Evolutionary conservation across 2,329 filamentous ascomycete genomes (phyloP).

Genomic region (Ceratocystis albifundus): DNA sequence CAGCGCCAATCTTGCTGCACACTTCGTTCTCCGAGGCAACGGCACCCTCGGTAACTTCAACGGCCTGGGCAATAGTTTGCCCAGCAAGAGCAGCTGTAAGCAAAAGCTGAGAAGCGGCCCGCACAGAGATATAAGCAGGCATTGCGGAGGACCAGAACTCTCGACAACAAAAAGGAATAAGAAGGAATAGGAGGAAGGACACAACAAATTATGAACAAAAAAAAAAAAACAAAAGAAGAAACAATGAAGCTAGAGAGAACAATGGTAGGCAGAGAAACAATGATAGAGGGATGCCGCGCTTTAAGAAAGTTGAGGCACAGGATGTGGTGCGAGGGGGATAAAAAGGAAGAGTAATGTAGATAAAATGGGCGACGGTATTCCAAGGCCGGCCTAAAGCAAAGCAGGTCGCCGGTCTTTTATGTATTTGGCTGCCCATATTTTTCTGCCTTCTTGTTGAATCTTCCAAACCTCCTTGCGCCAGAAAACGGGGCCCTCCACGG

Average conservation of each 20-base stretch:
- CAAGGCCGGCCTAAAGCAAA: neutral
- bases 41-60: conserved; percentile 35
- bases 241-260: neutral
- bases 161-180: neutral
- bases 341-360: neutral
- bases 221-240: neutral
- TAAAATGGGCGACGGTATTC: neutral
- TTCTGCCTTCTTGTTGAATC: neutral
- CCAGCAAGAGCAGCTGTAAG: conserved; percentile 15
- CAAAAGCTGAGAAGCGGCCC: conserved; percentile 17
- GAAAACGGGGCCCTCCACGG: neutral
- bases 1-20: conserved; percentile 48
- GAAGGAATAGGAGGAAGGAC: no score
- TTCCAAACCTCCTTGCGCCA: neutral
- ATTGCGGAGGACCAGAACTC: conserved; percentile 1
- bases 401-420: conserved; percentile 7
- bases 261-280: neutral
- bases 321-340: neutral
- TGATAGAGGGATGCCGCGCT: neutral
- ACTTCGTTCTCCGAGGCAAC: conserved; percentile 49
- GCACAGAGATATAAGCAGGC: conserved; percentile 19
- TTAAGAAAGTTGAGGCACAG: neutral
- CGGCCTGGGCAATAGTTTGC: neutral
- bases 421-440: neutral
- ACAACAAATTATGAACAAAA: neutral